Conservation (phyloP, 139 green algal genomes). For the Trebouxia sp. region DNA sequence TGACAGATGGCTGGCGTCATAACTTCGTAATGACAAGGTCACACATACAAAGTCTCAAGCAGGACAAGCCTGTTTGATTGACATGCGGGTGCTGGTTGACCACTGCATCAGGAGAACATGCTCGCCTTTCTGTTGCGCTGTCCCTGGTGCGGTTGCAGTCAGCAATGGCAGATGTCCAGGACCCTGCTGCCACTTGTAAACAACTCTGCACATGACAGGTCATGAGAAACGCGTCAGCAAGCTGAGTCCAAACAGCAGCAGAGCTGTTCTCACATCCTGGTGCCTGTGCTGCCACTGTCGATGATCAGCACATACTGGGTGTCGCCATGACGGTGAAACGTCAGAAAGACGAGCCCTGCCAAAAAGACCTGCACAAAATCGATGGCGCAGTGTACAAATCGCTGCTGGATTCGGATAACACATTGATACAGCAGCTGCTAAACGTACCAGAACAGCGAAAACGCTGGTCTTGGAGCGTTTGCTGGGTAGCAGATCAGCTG, state of each 20-base stretch:
- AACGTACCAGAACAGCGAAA: neutral
- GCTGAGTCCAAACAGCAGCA: neutral
- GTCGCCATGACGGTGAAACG: neutral
- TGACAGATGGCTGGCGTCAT: neutral
- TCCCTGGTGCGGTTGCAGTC: neutral
- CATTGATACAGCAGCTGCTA: neutral
- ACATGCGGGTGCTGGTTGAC: slow-evolving; percentile 28
- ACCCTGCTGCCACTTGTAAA: neutral
- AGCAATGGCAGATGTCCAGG: neutral
- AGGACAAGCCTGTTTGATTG: neutral
- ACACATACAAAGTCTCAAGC: neutral
- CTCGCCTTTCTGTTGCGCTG: neutral
- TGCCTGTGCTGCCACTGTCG: slow-evolving; percentile 72
- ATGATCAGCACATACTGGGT: slow-evolving; percentile 61
- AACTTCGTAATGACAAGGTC: neutral
- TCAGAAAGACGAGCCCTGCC: neutral
- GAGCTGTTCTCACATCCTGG: slow-evolving; percentile 54
- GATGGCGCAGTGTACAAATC: too few species aligned
- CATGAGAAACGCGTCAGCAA: neutral
- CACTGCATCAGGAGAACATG: neutral
- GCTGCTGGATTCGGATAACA: too few species aligned
- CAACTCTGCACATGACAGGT: neutral
- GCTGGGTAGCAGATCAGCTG: neutral
- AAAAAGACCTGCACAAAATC: neutral
- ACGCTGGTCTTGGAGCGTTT: neutral